Percentiles rank a stretch among this genome's conserved stretches.
phyloP scores from a whole-genome alignment of 2,329 filamentous ascomycete genomes.

The Macrophomina phaseolina region DNA sequence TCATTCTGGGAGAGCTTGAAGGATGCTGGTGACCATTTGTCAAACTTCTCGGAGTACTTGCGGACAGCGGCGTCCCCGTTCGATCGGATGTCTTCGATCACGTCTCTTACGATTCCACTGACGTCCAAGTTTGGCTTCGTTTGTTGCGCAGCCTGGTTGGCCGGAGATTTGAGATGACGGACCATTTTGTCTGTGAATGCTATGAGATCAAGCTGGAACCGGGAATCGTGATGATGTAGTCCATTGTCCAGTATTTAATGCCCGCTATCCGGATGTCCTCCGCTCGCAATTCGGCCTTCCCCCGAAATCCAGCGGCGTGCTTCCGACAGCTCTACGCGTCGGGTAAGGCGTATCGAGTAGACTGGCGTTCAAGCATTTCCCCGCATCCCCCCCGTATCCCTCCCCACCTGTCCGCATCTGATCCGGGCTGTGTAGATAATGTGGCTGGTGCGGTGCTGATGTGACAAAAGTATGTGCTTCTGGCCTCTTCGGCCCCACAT shows the following conservation, averaged over 20 bases:
- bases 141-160: background rate
- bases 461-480: background rate
- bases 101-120: conserved; percentile 50
- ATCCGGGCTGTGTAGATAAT: background rate
- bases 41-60: conserved; percentile 59
- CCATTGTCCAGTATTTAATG: background rate
- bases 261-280: background rate
- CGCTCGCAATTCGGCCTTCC: background rate
- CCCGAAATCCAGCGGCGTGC: background rate
- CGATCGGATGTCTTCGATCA: conserved; percentile 55
- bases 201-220: background rate
- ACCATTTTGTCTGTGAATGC: background rate
- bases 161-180: background rate
- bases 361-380: background rate
- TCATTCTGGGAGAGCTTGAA: conserved; percentile 56
- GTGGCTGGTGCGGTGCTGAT: background rate
- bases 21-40: conserved; percentile 57
- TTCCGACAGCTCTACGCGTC: background rate
- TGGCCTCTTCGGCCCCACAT: conserved; percentile 1
- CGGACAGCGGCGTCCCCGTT: conserved; percentile 58
- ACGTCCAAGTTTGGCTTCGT: conserved; percentile 2
- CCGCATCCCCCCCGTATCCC: conserved; percentile 1
- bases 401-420: conserved; percentile 4
- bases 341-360: background rate
- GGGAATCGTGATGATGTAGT: background rate